Evolutionary conservation across 2,329 filamentous ascomycete genomes (phyloP), one percentile per base, ranked within the genome.

Genomic region (Diaporthe velutina): DNA sequence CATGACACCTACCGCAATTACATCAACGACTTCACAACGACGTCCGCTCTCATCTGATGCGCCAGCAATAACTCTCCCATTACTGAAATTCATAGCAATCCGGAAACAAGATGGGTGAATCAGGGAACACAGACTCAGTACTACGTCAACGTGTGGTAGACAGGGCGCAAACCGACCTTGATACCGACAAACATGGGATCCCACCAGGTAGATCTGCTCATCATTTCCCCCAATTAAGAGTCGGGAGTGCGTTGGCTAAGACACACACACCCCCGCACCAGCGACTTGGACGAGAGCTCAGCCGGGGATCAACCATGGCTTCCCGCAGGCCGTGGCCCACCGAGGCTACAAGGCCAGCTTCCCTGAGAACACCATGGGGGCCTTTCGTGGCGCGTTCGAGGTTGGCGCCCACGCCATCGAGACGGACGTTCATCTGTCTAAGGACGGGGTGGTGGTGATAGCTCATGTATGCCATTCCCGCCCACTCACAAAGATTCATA

Each of bases 351-450:
- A 94, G 81, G 91, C 92, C 0, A 88, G 88, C 70, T 94, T 89
- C 78, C 95, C 96, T 0, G 96, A 98, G 83, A 98, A 98, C 84
- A 93, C 94, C 2, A 91, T 98, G 88, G 89, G 87, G 22, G 93
- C 94, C 10, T 97, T 98, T 84, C 86, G 86, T 74, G 93, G 89
- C 38, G 96, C 95, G 1, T 89, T 96, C 3, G 86, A 91, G 42
- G 92, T 91, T 25, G 95, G 95, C 28, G 91, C 94, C 0, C 91
- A 97, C 79, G 96, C 93, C 0, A 86, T 98, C 38, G 96, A 98
- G 85, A 97, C 95, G 25, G 96, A 98, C 80, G 84, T 98, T 12
- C 96, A 97, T 82, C 84, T 98, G 45, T 93, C 94, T 19, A 91
- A 89, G 76, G 96, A 98, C 80, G 92, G 93, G 9, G 92, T 98